These are phyloP conservation scores for Aspergillus nanangensis DNA, from an alignment of 495 filamentous ascomycete genomes.

Conservation along the genomic window DNA sequence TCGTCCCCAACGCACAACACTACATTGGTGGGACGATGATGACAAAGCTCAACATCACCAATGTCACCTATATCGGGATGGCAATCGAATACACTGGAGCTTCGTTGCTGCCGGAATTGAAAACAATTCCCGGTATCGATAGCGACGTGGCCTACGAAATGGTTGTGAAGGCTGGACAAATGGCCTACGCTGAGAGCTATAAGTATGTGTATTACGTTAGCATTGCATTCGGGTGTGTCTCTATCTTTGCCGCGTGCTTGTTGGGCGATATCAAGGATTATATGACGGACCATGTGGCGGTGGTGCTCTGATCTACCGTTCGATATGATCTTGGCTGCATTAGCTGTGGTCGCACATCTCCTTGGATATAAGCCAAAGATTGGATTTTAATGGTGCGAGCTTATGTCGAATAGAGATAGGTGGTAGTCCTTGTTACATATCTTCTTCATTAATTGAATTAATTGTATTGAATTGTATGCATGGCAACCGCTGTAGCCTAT, in stretches of 20 bases:
- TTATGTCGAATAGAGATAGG: too few relatives aligned
- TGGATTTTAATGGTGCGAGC: too few relatives aligned
- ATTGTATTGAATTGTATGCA: too few relatives aligned
- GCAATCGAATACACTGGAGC: slow-evolving; percentile 55
- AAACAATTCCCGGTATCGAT: slow-evolving; percentile 51
- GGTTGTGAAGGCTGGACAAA: slow-evolving; percentile 58
- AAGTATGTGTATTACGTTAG: slow-evolving; percentile 65
- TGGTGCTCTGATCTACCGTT: slow-evolving; percentile 58
- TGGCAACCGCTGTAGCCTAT: too few relatives aligned
- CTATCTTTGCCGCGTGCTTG: slow-evolving; percentile 59
- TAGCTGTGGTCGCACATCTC: neutral
- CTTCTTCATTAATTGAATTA: too few relatives aligned
- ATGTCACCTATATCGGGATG: slow-evolving; percentile 30
- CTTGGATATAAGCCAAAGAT: neutral
- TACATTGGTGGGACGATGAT: slow-evolving; percentile 53
- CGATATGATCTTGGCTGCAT: neutral
- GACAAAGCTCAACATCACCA: slow-evolving; percentile 49
- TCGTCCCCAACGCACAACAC: slow-evolving; percentile 45
- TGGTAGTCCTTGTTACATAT: too few relatives aligned
- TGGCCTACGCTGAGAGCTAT: slow-evolving; percentile 60
- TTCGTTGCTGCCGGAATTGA: slow-evolving; percentile 49
- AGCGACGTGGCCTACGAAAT: slow-evolving; percentile 49
- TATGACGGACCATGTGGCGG: slow-evolving; percentile 66
- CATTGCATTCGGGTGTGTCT: slow-evolving; percentile 61
- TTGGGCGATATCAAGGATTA: slow-evolving; percentile 61